A percentile compares a stretch with the other conserved stretches of the same genome.
phyloP scores from a whole-genome alignment of 345 rosid species.

The Cardamine chenopodiifolia region DNA sequence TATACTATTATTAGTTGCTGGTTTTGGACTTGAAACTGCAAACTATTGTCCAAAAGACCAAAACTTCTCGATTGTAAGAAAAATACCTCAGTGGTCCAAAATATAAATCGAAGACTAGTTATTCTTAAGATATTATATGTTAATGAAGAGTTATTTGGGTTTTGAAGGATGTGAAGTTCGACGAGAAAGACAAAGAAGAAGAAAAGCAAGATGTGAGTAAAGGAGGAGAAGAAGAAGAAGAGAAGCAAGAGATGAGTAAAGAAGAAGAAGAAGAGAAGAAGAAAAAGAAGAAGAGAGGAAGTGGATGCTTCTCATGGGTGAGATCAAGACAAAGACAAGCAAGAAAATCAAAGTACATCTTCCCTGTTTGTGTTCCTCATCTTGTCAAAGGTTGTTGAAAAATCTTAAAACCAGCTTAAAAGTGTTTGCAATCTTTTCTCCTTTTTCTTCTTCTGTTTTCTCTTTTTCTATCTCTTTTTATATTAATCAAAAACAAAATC shows the following conservation, averaged over 20 bases:
- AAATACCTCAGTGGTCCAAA: neutral
- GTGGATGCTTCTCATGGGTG: constrained; percentile 76
- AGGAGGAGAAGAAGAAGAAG: constrained; percentile 33
- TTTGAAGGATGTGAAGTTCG: constrained; percentile 46
- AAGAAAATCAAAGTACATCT: constrained; percentile 45
- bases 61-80: neutral
- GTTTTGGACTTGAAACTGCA: neutral
- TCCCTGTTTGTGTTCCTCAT: constrained; percentile 48
- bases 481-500: constrained; percentile 19
- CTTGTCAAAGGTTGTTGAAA: constrained; percentile 45
- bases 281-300: constrained; percentile 42
- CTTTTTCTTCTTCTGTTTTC: constrained; percentile 2
- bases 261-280: constrained; percentile 25
- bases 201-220: constrained; percentile 10
- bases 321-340: constrained; percentile 57
- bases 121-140: neutral
- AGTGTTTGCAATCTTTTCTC: constrained; percentile 28
- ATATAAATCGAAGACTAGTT: neutral
- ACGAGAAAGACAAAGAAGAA: constrained; percentile 35
- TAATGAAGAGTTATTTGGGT: neutral
- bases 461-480: constrained; percentile 1
- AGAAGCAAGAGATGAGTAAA: constrained; percentile 13
- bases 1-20: neutral
- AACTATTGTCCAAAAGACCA: constrained; percentile 9
- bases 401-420: neutral